Evolutionary conservation across 306 rosid species (phyloP), one percentile per base, ranked within the genome.

Genomic region (Ammopiptanthus mongolicus): DNA sequence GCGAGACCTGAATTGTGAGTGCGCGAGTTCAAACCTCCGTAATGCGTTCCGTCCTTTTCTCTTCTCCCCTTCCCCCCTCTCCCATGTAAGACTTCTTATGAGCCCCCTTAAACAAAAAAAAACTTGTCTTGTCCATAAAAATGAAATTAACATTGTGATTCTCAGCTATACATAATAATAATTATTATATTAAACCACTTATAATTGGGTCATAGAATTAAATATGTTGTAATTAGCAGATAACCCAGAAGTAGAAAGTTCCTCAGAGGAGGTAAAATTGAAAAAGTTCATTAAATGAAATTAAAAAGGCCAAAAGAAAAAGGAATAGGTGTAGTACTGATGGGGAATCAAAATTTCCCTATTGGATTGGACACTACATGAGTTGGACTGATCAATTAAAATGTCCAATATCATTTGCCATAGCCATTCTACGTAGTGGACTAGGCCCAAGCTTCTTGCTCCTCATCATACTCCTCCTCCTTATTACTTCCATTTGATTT

Each of bases 371-470:
- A 68, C 63, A 73, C 47, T 59, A 72, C 23, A 69, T 7, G 44
- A 44, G 2, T 76, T 48, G 72, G 65, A n/a, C 58, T 37, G 61
- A 52, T 57, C 15, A 69, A 69, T 74, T 31, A 28, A 59, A 60
- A 4, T 71, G 80, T 58, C 84, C 82, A 60, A 73, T 68, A 61
- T 56, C 78, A 69, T 63, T 42, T 6, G 93, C 98, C 85, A 84
- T 36, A 39, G 80, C 92, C 98, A 89, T 95, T 82, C 84, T 90
- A 46, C 96, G 66, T 14, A 95, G 93, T 82, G 89, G 98, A 85
- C 98, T 95, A 56, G 95, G 97, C 42, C 96, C 97, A 59, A 90
- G 89, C 42, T 82, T 87, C 75, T 84, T 90, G 82, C 97, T 91
- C 65, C 91, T 83, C 80, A 79, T 60, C 66, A 84, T 14, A 81